Percentiles rank a stretch among this genome's conserved stretches.
phyloP scores from a whole-genome alignment of 805 yeast species.

The Citeromyces matritensis region DNA sequence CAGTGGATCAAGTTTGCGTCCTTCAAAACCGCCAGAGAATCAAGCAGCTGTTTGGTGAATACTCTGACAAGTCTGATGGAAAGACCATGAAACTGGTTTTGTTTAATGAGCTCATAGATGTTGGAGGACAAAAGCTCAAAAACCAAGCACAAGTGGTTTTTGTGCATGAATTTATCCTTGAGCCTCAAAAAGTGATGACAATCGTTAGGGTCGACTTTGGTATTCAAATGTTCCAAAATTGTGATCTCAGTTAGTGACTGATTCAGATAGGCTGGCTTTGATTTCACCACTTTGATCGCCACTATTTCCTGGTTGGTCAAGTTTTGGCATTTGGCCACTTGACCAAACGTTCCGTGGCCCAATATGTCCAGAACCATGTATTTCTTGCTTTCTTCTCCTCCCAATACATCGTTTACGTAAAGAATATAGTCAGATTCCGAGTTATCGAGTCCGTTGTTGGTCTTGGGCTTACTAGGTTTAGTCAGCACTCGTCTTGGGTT shows the following conservation, averaged over 20 bases:
- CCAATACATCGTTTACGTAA: constrained; percentile 87
- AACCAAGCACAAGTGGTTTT: constrained; percentile 84
- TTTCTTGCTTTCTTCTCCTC: constrained; percentile 71
- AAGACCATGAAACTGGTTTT: constrained; percentile 86
- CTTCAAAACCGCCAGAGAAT: constrained; percentile 68
- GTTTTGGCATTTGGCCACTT: constrained; percentile 88
- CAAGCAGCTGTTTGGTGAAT: constrained; percentile 69
- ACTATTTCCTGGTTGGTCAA: constrained; percentile 64
- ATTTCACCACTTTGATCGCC: constrained; percentile 90
- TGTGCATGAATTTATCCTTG: constrained; percentile 82
- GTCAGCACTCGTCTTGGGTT: constrained; percentile 90
- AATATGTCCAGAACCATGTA: constrained; percentile 80
- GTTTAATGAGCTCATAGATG: constrained; percentile 79
- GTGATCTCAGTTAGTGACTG: constrained; percentile 88
- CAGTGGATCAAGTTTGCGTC: constrained; percentile 83
- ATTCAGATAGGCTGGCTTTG: constrained; percentile 79
- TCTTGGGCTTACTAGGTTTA: constrained; percentile 75
- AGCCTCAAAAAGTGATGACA: constrained; percentile 64
- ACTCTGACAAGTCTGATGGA: constrained; percentile 64
- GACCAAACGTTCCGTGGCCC: constrained; percentile 98
- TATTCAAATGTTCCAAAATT: constrained; percentile 68
- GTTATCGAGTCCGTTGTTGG: constrained; percentile 78
- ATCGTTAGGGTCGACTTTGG: constrained; percentile 52
- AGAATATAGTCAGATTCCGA: constrained; percentile 81
- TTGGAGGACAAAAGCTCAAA: constrained; percentile 83